Conservation (phyloP, 2,329 filamentous ascomycete species). For the Ophiostoma ulmi region DNA sequence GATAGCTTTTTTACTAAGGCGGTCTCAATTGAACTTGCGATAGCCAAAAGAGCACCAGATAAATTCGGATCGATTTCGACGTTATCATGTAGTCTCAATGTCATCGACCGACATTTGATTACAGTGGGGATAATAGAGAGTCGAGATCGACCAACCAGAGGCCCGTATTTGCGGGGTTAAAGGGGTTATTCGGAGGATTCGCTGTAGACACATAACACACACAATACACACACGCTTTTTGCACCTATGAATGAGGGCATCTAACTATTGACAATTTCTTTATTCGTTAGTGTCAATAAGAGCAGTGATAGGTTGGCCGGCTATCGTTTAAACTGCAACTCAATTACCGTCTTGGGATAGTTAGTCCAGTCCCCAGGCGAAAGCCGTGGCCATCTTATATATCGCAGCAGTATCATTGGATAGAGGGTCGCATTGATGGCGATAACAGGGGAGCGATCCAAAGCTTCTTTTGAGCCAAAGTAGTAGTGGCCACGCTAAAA, state of each 20-base stretch:
- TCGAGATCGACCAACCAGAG: too few species aligned
- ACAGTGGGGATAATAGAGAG: too few species aligned
- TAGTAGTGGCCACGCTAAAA: background rate
- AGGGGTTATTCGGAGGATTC: too few species aligned
- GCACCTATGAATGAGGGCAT: too few species aligned
- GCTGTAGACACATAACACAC: too few species aligned
- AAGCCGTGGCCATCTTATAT: background rate
- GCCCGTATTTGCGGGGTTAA: too few species aligned
- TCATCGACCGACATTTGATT: too few species aligned
- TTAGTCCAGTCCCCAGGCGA: background rate
- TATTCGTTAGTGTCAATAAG: background rate
- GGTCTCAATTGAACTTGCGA: background rate
- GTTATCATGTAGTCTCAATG: background rate
- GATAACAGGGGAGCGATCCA: background rate
- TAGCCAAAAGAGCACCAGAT: background rate
- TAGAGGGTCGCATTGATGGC: background rate
- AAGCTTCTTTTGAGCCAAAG: background rate
- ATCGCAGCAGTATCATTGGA: background rate
- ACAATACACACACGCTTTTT: too few species aligned
- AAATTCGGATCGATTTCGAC: background rate
- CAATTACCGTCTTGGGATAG: background rate
- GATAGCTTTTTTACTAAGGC: too few species aligned
- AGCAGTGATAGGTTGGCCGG: background rate
- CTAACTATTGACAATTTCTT: background rate
- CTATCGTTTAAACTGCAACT: background rate